Evolutionary conservation across 495 filamentous ascomycete genomes (phyloP).

Genomic region (Elaphomyces granulatus): DNA sequence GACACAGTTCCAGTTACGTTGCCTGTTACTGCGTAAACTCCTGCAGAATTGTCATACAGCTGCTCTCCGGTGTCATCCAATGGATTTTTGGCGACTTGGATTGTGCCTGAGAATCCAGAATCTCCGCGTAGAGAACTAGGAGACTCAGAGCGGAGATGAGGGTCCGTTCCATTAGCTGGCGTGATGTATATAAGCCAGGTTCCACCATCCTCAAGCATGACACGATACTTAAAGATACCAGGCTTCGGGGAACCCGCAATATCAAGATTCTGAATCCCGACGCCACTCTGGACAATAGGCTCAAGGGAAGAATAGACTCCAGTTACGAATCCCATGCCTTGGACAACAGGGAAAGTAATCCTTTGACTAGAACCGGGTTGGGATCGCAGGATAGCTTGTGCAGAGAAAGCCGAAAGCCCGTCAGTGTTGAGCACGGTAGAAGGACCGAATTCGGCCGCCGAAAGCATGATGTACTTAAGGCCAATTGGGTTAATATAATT

Average conservation of each 20-base stretch:
- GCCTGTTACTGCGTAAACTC: constrained; percentile 52
- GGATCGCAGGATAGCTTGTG: constrained; percentile 49
- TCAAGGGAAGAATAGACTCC: constrained; percentile 55
- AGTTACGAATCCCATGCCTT: constrained; percentile 83
- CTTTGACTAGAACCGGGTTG: constrained; percentile 34
- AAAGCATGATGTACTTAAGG: constrained; percentile 65
- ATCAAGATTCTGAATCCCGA: constrained; percentile 57
- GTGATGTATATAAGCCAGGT: constrained; percentile 72
- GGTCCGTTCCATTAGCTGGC: constrained; percentile 31
- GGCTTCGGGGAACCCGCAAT: constrained; percentile 37
- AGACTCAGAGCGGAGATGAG: constrained; percentile 29
- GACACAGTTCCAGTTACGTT: constrained; percentile 47
- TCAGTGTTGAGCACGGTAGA: constrained; percentile 49
- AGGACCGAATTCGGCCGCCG: constrained; percentile 53
- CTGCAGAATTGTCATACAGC: constrained; percentile 59
- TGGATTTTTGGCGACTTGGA: constrained; percentile 70
- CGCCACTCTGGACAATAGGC: constrained; percentile 57
- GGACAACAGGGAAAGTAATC: constrained; percentile 69
- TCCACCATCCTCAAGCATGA: constrained; percentile 54
- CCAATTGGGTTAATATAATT: constrained; percentile 78
- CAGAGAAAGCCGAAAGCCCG: constrained; percentile 52
- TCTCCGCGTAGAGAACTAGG: constrained; percentile 36
- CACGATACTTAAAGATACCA: constrained; percentile 65
- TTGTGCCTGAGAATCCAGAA: constrained; percentile 45
- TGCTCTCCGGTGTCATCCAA: constrained; percentile 44